These are phyloP conservation scores for Cantharellus anzutake DNA, from an alignment of 768 basidiomycete genomes.

Conservation along the genomic window DNA sequence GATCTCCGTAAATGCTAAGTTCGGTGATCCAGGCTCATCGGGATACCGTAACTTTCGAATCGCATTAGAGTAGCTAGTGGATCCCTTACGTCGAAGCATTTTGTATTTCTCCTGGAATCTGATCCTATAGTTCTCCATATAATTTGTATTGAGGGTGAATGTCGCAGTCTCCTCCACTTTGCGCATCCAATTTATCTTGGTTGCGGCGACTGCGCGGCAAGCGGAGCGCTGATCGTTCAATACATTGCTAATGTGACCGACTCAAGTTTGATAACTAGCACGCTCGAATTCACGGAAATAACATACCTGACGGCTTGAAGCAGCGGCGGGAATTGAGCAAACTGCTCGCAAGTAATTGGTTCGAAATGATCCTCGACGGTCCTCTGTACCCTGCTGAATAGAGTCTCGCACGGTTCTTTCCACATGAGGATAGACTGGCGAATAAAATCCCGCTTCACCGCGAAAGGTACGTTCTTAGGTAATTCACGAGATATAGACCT, in stretches of 20 bases:
- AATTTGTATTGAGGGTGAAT: neutral
- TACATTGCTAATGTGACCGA: neutral
- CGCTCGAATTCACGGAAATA: neutral
- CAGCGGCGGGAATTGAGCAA: neutral
- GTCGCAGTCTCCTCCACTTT: neutral
- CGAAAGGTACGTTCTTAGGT: constrained; percentile 40
- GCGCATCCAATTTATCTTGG: neutral
- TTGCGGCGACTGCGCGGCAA: neutral
- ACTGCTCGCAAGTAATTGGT: neutral
- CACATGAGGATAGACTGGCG: neutral
- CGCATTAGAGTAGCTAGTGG: neutral
- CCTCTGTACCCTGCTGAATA: neutral
- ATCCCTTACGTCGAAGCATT: neutral
- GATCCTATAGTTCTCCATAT: neutral
- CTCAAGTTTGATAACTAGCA: neutral
- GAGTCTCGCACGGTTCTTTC: neutral
- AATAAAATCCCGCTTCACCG: constrained; percentile 23
- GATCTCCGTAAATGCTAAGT: neutral
- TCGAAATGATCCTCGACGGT: neutral
- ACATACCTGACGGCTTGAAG: neutral
- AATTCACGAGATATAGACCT: constrained; percentile 57
- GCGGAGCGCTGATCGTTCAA: neutral
- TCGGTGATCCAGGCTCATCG: neutral
- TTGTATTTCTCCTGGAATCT: neutral
- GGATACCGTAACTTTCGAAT: neutral